These are phyloP conservation scores for Canna indica DNA, from an alignment of 176 grass and related monocot species.

Conservation along the genomic window DNA sequence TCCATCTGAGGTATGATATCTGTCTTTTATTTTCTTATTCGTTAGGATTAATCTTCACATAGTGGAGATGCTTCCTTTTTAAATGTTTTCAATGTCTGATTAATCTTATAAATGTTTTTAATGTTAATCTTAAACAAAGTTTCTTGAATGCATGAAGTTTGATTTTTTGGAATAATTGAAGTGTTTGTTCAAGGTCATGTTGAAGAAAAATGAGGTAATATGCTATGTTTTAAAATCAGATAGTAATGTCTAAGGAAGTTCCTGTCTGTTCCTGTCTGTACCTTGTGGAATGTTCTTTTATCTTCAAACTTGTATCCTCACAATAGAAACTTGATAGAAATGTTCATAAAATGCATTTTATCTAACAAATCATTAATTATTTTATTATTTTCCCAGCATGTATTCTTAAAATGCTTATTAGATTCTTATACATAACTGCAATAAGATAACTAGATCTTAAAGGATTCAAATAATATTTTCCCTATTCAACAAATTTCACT, in stretches of 20 bases:
- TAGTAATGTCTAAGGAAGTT: background rate
- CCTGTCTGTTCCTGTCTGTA: no score
- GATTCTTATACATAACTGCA: background rate
- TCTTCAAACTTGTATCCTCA: no score
- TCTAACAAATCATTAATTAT: background rate
- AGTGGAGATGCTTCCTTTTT: background rate
- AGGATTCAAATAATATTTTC: background rate
- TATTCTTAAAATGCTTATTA: no score
- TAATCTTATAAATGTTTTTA: background rate
- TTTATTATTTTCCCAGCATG: no score
- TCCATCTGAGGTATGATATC: slow-evolving; percentile 63
- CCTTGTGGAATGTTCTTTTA: no score
- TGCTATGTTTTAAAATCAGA: background rate
- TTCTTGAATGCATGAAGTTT: no score
- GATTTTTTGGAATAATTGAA: no score
- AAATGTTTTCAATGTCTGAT: background rate
- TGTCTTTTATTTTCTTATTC: background rate
- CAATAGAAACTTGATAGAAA: no score
- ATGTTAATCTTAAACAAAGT: no score
- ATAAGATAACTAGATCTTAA: background rate
- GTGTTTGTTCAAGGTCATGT: no score
- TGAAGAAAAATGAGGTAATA: background rate
- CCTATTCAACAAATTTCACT: background rate
- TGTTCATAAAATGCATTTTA: no score
- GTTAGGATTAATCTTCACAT: background rate